Conservation (phyloP, 2,329 filamentous ascomycete genomes). For the Venturia aucupariae region DNA sequence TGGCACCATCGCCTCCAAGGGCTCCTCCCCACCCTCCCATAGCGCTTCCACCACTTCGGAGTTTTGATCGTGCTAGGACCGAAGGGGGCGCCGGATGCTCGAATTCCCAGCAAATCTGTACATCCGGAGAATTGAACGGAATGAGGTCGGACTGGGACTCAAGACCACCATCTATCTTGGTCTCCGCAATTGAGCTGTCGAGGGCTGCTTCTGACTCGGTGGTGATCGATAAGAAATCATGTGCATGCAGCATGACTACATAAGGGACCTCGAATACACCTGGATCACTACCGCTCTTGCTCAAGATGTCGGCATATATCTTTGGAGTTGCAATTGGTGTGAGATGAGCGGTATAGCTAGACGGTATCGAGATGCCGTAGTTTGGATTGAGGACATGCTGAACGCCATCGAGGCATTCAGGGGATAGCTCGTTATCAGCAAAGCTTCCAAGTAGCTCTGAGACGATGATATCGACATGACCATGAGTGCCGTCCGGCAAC, state of each 20-base stretch:
- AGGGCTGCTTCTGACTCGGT: not conserved
- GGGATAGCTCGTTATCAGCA: slow-evolving; percentile 92
- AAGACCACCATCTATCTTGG: not conserved
- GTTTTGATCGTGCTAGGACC: slow-evolving; percentile 47
- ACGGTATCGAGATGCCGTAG: slow-evolving; percentile 86
- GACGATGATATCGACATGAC: slow-evolving; percentile 81
- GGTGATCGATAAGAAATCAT: slow-evolving; percentile 64
- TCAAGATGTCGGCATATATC: slow-evolving; percentile 68
- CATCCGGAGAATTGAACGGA: slow-evolving; percentile 29
- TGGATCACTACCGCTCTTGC: slow-evolving; percentile 42
- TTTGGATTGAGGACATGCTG: slow-evolving; percentile 74
- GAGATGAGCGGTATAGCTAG: slow-evolving; percentile 85
- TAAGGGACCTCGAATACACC: slow-evolving; percentile 84
- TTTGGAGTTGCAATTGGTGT: slow-evolving; percentile 86
- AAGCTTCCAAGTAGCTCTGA: slow-evolving; percentile 94
- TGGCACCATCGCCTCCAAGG: slow-evolving; percentile 67
- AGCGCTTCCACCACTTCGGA: slow-evolving; percentile 52
- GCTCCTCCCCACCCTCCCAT: slow-evolving; percentile 64
- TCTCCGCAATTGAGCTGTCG: not conserved
- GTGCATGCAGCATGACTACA: slow-evolving; percentile 83
- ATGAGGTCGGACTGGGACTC: not conserved
- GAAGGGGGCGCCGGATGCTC: slow-evolving; percentile 59
- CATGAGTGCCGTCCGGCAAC: slow-evolving; percentile 42
- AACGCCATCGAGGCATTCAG: slow-evolving; percentile 92
- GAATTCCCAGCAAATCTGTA: slow-evolving; percentile 75